Conservation (phyloP, 768 basidiomycete species). For the Tylopilus felleus region DNA sequence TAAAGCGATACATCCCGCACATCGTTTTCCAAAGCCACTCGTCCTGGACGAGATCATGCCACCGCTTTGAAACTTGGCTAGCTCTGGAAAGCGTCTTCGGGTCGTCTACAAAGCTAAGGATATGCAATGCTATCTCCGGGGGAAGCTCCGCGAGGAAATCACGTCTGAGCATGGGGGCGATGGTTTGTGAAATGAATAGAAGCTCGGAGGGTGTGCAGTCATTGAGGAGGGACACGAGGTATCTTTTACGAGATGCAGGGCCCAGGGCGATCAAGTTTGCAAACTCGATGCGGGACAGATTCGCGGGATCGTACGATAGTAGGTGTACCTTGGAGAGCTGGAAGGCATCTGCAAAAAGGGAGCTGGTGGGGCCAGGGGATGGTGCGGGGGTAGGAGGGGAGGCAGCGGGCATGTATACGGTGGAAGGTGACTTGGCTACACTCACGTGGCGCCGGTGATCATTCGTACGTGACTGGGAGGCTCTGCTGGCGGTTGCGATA, state of each 20-base stretch:
- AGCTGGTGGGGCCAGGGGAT: constrained; percentile 50
- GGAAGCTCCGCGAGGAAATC: constrained; percentile 59
- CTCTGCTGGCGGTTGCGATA: constrained; percentile 6
- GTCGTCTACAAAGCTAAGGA: constrained; percentile 75
- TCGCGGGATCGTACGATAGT: constrained; percentile 21
- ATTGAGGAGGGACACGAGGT: constrained; percentile 47
- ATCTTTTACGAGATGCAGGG: constrained; percentile 45
- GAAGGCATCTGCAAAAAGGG: constrained; percentile 39
- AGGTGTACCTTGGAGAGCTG: constrained; percentile 14
- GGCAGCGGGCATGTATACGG: constrained; percentile 50
- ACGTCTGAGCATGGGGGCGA: constrained; percentile 60
- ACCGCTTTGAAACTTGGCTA: constrained; percentile 64
- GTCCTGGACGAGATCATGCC: constrained; percentile 68
- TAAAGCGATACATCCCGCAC: constrained; percentile 58
- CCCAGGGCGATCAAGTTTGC: constrained; percentile 32
- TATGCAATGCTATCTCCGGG: constrained; percentile 69
- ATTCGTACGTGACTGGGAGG: constrained; percentile 9
- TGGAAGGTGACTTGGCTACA: constrained; percentile 23
- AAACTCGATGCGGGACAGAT: constrained; percentile 33
- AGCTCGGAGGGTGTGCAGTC: constrained; percentile 60
- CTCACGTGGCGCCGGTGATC: constrained; percentile 17
- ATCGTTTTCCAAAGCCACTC: constrained; percentile 80
- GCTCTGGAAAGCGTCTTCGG: constrained; percentile 68
- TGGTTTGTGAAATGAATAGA: constrained; percentile 61
- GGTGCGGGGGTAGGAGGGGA: constrained; percentile 64